Evolutionary conservation across 1,284 basidiomycete species (phyloP).

Genomic region (Cutaneotrichosporon spelunceum): DNA sequence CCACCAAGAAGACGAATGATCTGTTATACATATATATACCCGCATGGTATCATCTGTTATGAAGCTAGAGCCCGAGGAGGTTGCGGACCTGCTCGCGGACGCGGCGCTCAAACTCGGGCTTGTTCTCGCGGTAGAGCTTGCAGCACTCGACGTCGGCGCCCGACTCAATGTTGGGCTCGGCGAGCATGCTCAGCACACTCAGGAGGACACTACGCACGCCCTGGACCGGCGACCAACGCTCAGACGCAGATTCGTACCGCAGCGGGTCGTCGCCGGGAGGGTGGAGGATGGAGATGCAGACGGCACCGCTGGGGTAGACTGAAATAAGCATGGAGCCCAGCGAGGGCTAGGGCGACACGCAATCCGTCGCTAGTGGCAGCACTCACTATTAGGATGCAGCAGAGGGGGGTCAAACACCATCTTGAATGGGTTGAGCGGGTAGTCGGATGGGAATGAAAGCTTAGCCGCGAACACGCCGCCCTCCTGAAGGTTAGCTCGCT

Average conservation of each 20-base stretch:
- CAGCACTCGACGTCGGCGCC: conserved; percentile 98
- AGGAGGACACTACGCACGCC: conserved; percentile 89
- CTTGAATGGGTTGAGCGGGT: conserved; percentile 93
- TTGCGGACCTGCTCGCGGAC: conserved; percentile 54
- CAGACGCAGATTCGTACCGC: conserved; percentile 79
- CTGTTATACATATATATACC: conserved; percentile 17
- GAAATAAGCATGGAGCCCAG: conserved; percentile 37
- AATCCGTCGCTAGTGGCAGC: background rate
- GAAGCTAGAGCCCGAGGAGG: conserved; percentile 52
- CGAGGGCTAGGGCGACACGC: background rate
- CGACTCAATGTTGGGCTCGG: conserved; percentile 99
- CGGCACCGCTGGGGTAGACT: conserved; percentile 86
- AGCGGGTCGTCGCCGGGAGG: conserved; percentile 85
- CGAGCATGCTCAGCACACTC: conserved; percentile 97
- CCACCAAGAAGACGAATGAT: conserved; percentile 43
- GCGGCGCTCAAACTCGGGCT: conserved; percentile 56
- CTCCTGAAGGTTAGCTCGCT: conserved; percentile 60
- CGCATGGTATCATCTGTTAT: conserved; percentile 5
- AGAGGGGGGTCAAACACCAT: conserved; percentile 98
- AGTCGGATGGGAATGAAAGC: conserved; percentile 86
- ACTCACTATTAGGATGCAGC: conserved; percentile 94
- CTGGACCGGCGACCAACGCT: conserved; percentile 92
- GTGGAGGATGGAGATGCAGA: conserved; percentile 98
- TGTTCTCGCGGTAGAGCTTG: conserved; percentile 88
- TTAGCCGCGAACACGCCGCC: conserved; percentile 93